Evolutionary conservation across 345 rosid species (phyloP).

Genomic region (Populus davidiana): DNA sequence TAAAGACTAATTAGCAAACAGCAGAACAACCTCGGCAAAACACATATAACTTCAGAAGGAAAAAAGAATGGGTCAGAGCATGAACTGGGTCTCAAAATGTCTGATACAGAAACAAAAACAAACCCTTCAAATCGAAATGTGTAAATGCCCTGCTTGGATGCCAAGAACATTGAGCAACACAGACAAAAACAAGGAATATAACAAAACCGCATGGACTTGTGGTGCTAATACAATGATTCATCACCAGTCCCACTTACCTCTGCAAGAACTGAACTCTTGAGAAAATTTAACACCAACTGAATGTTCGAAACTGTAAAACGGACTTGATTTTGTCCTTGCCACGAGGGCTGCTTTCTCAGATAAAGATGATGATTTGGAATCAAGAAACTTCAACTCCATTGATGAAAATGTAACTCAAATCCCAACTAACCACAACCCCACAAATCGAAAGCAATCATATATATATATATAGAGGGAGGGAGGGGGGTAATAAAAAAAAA

Average conservation of each 20-base stretch:
- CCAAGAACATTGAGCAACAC: slow-evolving; percentile 3
- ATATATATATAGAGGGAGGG: too few species aligned
- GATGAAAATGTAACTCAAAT: background rate
- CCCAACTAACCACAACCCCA: slow-evolving; percentile 10
- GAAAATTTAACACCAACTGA: slow-evolving; percentile 28
- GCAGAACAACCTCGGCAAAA: background rate
- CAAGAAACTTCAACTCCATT: slow-evolving; percentile 46
- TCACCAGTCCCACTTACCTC: slow-evolving; percentile 16
- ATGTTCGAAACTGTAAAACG: slow-evolving; percentile 25
- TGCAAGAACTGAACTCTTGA: slow-evolving; percentile 36
- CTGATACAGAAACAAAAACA: background rate
- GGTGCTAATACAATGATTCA: background rate
- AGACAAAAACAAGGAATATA: background rate
- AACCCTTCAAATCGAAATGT: background rate
- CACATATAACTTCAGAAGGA: background rate
- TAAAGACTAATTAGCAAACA: background rate
- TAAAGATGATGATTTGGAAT: slow-evolving; percentile 31
- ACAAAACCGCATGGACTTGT: background rate
- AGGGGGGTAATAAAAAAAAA: background rate
- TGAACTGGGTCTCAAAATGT: background rate
- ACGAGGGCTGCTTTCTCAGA: slow-evolving; percentile 27
- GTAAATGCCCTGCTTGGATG: slow-evolving; percentile 1
- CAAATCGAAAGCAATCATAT: background rate
- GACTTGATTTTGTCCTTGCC: slow-evolving; percentile 28
- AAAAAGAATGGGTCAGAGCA: background rate